A percentile compares a stretch with the other conserved stretches of the same genome.
phyloP scores from a whole-genome alignment of 1,284 basidiomycete species.

The Marasmius fiardii region DNA sequence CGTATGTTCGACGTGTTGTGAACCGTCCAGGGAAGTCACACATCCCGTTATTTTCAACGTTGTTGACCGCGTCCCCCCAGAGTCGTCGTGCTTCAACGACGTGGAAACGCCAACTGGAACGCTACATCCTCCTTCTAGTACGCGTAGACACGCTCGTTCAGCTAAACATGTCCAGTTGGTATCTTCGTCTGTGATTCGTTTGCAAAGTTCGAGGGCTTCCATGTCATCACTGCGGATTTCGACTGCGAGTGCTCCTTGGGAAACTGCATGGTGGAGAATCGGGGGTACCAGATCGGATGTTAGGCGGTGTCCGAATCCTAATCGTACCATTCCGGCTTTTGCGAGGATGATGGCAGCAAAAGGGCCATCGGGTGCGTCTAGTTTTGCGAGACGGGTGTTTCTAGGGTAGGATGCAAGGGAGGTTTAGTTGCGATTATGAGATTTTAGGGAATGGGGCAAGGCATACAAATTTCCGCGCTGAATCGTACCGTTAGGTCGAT shows the following conservation, averaged over 20 bases:
- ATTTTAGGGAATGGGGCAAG: no score
- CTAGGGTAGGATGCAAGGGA: conserved; percentile 9
- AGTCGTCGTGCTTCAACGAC: conserved; percentile 27
- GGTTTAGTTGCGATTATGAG: conserved; percentile 14
- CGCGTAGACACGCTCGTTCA: conserved; percentile 84
- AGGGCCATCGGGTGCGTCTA: conserved; percentile 83
- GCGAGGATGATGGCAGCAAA: conserved; percentile 93
- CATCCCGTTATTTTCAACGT: conserved; percentile 69
- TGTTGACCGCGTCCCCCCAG: conserved; percentile 21
- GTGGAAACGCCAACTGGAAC: conserved; percentile 91
- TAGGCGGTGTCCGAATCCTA: conserved; percentile 76
- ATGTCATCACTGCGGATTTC: conserved; percentile 81
- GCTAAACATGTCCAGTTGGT: conserved; percentile 77
- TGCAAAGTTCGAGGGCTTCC: conserved; percentile 60
- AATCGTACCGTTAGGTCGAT: conserved; percentile 11
- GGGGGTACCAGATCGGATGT: conserved; percentile 77
- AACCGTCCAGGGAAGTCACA: conserved; percentile 78
- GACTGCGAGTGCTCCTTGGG: conserved; percentile 89
- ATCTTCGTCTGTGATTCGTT: conserved; percentile 67
- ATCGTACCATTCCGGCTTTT: conserved; percentile 88
- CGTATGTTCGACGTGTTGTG: conserved; percentile 65
- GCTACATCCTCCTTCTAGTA: conserved; percentile 95
- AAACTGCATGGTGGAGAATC: conserved; percentile 84
- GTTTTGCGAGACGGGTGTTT: conserved; percentile 87
- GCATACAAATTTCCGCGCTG: conserved; percentile 82